Base-by-base conservation (phyloP, 495 filamentous ascomycete species). In the Neurospora tetraspora region DNA sequence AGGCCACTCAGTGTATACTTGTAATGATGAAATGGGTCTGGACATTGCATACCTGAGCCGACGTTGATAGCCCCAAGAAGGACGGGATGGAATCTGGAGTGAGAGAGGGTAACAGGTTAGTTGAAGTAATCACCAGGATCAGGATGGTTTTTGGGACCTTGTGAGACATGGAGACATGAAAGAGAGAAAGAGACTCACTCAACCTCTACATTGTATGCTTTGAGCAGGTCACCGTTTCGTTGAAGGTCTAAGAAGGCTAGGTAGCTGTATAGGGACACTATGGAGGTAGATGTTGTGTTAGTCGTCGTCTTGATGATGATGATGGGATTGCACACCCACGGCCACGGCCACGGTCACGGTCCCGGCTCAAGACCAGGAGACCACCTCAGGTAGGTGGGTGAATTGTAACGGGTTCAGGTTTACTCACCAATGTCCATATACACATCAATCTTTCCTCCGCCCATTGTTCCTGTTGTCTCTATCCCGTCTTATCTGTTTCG, bases 41-140 rank as follows among this genome's bases (percentile, higher is more conserved):
- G 27, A 27, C 27, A 27, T 27, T 27, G 27, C 34, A 36, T 20
- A 91, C 89, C 89, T 43, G 87, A 88, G 31, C 83, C 87, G 37
- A 81, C 85, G 75, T 91, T 93, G 75, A 94, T 87, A 27, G 87
- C 92, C 68, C 90, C 91, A n/a, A 94, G 82, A 76, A 94, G 89
- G 68, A 93, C 81, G 16, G 92, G 92, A 75, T 90, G 84, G 70
- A 89, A 86, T 73, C 90, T 92, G 70, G n/a, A 20, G 68, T n/a
- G 10, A 40, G 11, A 10, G 45, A 34, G 11, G 36, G 11, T 20
- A 71, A 16, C 6, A 39, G 68, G 27, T 59, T 36, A 20, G 38
- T 39, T 27, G 23, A 20, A 34, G 53, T 65, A 34, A 34, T 65
- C 53, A 34, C 6, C 73, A 61, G 10, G 45, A 20, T 61, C n/a